Base-by-base conservation (phyloP, 1,284 basidiomycete genomes). In the Athelia sp. region DNA sequence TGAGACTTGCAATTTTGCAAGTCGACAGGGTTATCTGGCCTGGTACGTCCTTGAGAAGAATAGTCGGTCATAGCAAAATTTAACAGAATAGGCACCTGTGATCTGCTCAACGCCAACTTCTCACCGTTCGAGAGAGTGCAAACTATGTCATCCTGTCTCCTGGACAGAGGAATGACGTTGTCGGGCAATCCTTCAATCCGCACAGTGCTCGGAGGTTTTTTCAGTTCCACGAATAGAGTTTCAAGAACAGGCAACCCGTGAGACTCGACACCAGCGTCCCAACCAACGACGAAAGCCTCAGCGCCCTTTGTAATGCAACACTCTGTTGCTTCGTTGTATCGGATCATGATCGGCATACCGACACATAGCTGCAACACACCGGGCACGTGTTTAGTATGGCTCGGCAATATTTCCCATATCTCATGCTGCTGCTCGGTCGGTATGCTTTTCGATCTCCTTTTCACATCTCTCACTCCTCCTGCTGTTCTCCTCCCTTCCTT, bases 1-100 rank as follows among this genome's bases (percentile, higher is more conserved):
- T n/a, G n/a, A n/a, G n/a, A n/a, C n/a, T n/a, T n/a, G n/a, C n/a
- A n/a, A n/a, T 63, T 52, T 6, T 55, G 50, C 1, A 73, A 35
- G 52, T 73, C 61, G 17, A 68, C 62, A 6, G 63, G 53, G 61
- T 72, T 73, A 6, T 50, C 47, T 3, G 31, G 18, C 19, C 68
- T 40, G 3, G 69, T 69, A 46, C 70, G 65, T 3, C 71, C 72
- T 56, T 74, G 71, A 0, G 66, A 67, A 1, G 57, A 53, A 59
- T 65, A 72, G 49, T 72, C 70, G 14, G 71, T 72, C 65, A 73
- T 73, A 2, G 67, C 60, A 64, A 73, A 74, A 49, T 73, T 71
- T 0, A 63, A 63, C 1, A 72, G 29, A 0, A 72, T 52, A 15
- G 61, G 50, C 0, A 73, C 64, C 52, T 74, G 72, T 3, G 53